Evolutionary conservation across 2,329 filamentous ascomycete species (phyloP).

Genomic region (Ophiocordyceps camponoti-rufipedis): DNA sequence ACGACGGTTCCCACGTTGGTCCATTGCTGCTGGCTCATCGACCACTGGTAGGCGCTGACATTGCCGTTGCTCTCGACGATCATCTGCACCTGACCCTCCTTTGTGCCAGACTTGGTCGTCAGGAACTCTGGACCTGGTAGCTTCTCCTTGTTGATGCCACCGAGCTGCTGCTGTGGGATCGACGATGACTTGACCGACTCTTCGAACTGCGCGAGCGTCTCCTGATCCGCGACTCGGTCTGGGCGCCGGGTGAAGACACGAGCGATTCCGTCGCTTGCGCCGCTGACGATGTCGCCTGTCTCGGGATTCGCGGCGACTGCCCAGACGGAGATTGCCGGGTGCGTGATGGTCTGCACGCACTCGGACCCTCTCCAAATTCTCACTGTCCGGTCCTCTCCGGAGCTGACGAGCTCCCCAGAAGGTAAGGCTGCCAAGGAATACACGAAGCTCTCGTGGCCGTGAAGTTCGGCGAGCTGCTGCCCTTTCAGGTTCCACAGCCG

Average conservation of each 20-base stretch:
- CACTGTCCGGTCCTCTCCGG: slow-evolving; percentile 86
- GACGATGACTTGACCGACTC: slow-evolving; percentile 66
- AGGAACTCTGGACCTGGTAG: slow-evolving; percentile 80
- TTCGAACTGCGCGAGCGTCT: slow-evolving; percentile 57
- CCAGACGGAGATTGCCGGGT: slow-evolving; percentile 95
- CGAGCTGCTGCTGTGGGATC: slow-evolving; percentile 73
- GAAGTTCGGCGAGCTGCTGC: slow-evolving; percentile 54
- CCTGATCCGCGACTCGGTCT: slow-evolving; percentile 50
- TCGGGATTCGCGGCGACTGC: slow-evolving; percentile 64
- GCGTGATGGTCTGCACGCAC: slow-evolving; percentile 89
- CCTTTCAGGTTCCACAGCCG: slow-evolving; percentile 75
- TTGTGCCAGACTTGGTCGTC: slow-evolving; percentile 65
- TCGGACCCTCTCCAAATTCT: slow-evolving; percentile 69
- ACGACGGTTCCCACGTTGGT: slow-evolving; percentile 87
- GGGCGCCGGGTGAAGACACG: slow-evolving; percentile 64
- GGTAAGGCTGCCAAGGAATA: slow-evolving; percentile 67
- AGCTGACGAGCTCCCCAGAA: slow-evolving; percentile 74
- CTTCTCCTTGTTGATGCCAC: slow-evolving; percentile 77
- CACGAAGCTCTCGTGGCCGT: slow-evolving; percentile 88
- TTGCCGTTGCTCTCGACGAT: slow-evolving; percentile 67
- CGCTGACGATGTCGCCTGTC: slow-evolving; percentile 84
- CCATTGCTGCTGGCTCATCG: slow-evolving; percentile 53
- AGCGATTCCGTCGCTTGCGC: slow-evolving; percentile 73
- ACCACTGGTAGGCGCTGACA: slow-evolving; percentile 81
- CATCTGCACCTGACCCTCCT: slow-evolving; percentile 91